Conservation (phyloP, 345 rosid species). For the Citrus cavaleriei region DNA sequence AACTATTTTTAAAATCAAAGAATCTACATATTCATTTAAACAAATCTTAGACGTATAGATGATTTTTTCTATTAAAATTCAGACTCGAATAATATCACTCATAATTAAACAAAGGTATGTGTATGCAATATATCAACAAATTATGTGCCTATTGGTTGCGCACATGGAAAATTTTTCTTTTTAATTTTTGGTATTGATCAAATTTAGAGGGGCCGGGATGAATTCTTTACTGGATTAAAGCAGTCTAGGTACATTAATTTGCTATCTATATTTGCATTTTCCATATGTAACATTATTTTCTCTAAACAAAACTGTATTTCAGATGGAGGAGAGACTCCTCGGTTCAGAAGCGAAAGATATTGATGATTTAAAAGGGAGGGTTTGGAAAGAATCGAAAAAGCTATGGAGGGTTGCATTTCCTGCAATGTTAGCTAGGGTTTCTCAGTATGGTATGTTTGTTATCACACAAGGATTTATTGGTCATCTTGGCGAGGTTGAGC, state of each 20-base stretch:
- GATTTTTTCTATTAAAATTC: too few species aligned
- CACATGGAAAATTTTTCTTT: too few species aligned
- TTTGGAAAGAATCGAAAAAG: conserved; percentile 45
- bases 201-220: too few species aligned
- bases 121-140: too few species aligned
- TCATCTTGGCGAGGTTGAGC: conserved; percentile 35
- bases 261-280: neutral
- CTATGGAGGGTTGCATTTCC: conserved; percentile 53
- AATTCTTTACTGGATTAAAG: neutral
- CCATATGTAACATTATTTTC: neutral
- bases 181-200: too few species aligned
- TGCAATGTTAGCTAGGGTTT: conserved; percentile 38
- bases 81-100: too few species aligned
- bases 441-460: conserved; percentile 45
- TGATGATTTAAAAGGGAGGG: conserved; percentile 16
- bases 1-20: too few species aligned
- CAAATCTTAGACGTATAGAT: too few species aligned
- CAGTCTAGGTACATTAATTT: too few species aligned
- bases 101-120: too few species aligned
- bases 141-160: too few species aligned
- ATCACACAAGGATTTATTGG: conserved; percentile 64
- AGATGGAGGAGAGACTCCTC: conserved; percentile 28
- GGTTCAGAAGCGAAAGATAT: conserved; percentile 10
- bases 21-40: too few species aligned
- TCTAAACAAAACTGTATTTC: neutral